Percentiles rank a stretch among this genome's conserved stretches.
phyloP scores from a whole-genome alignment of 1,284 basidiomycete species.

The Fomitiporia mediterranea region DNA sequence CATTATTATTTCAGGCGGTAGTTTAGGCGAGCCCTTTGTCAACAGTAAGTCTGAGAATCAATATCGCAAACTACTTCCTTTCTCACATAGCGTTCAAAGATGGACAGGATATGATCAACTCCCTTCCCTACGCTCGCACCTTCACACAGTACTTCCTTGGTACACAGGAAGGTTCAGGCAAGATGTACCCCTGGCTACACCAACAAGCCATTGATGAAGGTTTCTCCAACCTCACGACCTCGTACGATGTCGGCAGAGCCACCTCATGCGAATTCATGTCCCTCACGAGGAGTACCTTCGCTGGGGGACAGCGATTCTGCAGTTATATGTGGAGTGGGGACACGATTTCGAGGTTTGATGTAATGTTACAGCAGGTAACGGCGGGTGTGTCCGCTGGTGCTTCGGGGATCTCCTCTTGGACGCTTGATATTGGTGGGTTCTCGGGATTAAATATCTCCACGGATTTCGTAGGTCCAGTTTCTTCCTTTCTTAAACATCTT shows the following conservation, averaged over 20 bases:
- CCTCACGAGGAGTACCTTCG: slow-evolving; percentile 37
- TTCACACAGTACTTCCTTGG: slow-evolving; percentile 39
- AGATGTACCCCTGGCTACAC: slow-evolving; percentile 40
- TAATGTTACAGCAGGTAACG: slow-evolving; percentile 37
- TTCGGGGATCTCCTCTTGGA: slow-evolving; percentile 38
- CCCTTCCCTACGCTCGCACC: slow-evolving; percentile 34
- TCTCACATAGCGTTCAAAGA: slow-evolving; percentile 25
- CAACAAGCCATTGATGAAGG: slow-evolving; percentile 31
- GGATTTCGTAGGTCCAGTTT: slow-evolving; percentile 25
- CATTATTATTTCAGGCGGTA: slow-evolving; percentile 29
- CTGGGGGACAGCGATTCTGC: slow-evolving; percentile 39
- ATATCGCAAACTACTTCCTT: not conserved
- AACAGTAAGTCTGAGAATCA: slow-evolving; percentile 29
- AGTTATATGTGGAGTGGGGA: slow-evolving; percentile 41
- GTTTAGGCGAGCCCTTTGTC: slow-evolving; percentile 36
- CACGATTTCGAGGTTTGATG: slow-evolving; percentile 34
- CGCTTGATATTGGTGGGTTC: slow-evolving; percentile 39
- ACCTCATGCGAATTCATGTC: slow-evolving; percentile 36
- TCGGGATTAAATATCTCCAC: slow-evolving; percentile 35
- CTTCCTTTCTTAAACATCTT: not conserved
- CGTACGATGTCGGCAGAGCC: not conserved
- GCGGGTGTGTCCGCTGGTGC: slow-evolving; percentile 36
- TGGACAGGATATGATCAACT: slow-evolving; percentile 31
- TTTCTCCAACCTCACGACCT: slow-evolving; percentile 31
- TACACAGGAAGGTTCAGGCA: slow-evolving; percentile 36